Evolutionary conservation across 148 eudicot genomes (phyloP).

Genomic region (Selenicereus undatus): DNA sequence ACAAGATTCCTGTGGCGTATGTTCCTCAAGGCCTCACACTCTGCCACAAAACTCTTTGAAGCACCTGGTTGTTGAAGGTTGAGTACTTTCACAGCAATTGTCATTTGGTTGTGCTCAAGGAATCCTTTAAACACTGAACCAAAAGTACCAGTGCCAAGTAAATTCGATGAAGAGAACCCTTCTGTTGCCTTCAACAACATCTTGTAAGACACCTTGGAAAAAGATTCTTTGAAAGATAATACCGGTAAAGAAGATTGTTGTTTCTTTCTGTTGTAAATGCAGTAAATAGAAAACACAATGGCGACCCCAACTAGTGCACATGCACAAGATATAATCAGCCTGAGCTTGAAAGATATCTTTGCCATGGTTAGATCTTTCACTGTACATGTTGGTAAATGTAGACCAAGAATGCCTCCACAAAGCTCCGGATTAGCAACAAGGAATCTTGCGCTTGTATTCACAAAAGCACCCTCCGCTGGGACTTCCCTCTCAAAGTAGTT

Average conservation of each 20-base stretch:
- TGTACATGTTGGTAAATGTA: constrained; percentile 35
- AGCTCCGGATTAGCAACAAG: constrained; percentile 29
- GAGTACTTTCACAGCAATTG: constrained; percentile 34
- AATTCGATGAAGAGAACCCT: constrained; percentile 20
- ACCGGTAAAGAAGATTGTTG: background rate
- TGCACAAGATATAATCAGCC: background rate
- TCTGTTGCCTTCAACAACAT: constrained; percentile 32
- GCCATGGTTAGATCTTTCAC: background rate
- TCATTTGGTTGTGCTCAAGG: constrained; percentile 6
- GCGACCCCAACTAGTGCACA: constrained; percentile 2
- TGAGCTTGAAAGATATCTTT: background rate
- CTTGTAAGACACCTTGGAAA: constrained; percentile 25
- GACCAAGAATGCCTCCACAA: constrained; percentile 36
- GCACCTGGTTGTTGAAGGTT: constrained; percentile 30
- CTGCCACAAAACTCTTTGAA: constrained; percentile 31
- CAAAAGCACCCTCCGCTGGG: constrained; percentile 36
- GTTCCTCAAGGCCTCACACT: constrained; percentile 30
- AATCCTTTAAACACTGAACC: constrained; percentile 27
- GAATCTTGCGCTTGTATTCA: constrained; percentile 29
- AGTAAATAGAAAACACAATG: background rate
- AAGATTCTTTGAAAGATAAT: background rate
- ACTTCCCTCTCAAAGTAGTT: constrained; percentile 37
- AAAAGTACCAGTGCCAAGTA: constrained; percentile 27
- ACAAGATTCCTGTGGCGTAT: constrained; percentile 31
- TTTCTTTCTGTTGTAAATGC: constrained; percentile 9